phyloP scores from a whole-genome alignment of 2,329 filamentous ascomycete species.

The Fonsecaea erecta region DNA sequence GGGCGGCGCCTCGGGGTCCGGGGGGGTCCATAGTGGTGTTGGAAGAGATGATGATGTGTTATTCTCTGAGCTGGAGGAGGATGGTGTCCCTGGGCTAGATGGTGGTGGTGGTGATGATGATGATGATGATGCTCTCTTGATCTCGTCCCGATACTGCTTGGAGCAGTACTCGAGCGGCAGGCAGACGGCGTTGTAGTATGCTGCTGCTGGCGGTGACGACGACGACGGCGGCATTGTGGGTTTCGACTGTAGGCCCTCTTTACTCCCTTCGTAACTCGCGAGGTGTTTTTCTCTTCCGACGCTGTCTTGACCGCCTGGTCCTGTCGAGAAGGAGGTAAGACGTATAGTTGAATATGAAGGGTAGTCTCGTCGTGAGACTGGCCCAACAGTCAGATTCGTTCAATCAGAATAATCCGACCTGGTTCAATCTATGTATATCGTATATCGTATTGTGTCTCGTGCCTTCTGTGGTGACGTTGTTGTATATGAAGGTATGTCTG shows the following conservation, averaged over 20 bases:
- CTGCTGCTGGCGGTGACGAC: background rate
- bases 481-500: background rate
- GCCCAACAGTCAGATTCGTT: background rate
- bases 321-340: too few species aligned
- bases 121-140: background rate
- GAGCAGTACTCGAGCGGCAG: conserved; percentile 21
- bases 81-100: background rate
- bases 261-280: background rate
- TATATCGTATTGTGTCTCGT: background rate
- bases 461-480: background rate
- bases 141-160: conserved; percentile 10
- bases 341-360: background rate
- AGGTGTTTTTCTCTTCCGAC: background rate
- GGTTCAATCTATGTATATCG: background rate
- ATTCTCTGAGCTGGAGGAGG: background rate
- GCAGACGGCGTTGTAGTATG: conserved; percentile 16
- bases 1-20: conserved; percentile 31
- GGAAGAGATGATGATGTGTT: background rate
- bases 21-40: conserved; percentile 29
- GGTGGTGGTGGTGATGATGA: background rate
- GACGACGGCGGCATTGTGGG: background rate
- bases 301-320: background rate
- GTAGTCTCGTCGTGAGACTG: background rate
- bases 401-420: background rate
- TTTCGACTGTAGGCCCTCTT: background rate